phyloP scores from a whole-genome alignment of 208 protist species.

The Leishmania mexicana region DNA sequence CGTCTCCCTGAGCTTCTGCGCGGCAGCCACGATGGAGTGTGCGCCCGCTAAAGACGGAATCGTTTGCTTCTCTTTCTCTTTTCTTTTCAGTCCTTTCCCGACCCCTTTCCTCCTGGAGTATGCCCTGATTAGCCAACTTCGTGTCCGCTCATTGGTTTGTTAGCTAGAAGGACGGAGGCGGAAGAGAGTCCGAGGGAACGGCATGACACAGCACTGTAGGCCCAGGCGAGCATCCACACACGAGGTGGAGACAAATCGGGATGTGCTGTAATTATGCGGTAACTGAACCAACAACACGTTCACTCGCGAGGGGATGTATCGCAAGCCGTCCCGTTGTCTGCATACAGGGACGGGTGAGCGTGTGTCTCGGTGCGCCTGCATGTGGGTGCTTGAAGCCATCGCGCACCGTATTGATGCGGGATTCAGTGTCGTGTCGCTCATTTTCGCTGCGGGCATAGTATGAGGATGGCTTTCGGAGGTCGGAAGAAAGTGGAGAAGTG shows the following conservation, averaged over 20 bases:
- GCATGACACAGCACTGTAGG: no score
- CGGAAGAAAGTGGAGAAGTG: not conserved
- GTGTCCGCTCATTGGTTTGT: not conserved
- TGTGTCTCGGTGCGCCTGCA: no score
- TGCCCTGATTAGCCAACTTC: not conserved
- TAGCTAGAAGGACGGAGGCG: not conserved
- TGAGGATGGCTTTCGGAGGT: not conserved
- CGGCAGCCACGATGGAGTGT: not conserved
- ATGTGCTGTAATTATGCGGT: no score
- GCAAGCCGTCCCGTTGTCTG: not conserved
- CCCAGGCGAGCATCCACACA: not conserved
- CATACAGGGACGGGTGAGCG: not conserved
- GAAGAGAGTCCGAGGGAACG: not conserved
- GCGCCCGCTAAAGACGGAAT: not conserved
- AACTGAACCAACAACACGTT: not conserved
- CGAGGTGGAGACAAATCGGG: not conserved
- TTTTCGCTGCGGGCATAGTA: not conserved
- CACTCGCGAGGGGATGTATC: not conserved
- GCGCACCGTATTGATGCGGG: not conserved
- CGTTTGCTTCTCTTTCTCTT: constrained; percentile 20
- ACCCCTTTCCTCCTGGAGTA: not conserved
- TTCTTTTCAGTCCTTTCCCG: constrained; percentile 11
- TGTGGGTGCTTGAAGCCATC: not conserved
- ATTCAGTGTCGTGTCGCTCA: not conserved
- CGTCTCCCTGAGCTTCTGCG: not conserved